Evolutionary conservation across 1,139 yeast genomes (phyloP).

Genomic region (Debaryomyces psychrophilus): DNA sequence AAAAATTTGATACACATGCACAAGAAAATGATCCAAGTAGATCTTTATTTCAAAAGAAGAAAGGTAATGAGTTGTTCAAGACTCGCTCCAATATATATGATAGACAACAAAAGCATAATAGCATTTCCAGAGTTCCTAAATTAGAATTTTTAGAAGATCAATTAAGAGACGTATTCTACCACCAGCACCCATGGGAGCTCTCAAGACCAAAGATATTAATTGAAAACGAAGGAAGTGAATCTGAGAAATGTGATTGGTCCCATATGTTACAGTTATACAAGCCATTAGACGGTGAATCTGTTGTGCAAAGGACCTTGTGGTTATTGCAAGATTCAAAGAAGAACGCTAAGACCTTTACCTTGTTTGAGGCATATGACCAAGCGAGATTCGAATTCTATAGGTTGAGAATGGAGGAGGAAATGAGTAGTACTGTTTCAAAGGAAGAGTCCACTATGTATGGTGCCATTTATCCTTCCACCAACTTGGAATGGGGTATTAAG

Average conservation of each 20-base stretch:
- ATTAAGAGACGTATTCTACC: constrained; percentile 77
- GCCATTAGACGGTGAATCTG: constrained; percentile 88
- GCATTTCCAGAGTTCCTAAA: constrained; percentile 57
- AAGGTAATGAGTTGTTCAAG: constrained; percentile 32
- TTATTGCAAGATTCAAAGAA: constrained; percentile 49
- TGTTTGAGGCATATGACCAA: constrained; percentile 73
- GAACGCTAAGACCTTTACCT: constrained; percentile 23
- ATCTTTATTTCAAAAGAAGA: constrained; percentile 25
- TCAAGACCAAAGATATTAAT: constrained; percentile 88
- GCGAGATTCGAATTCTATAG: constrained; percentile 89
- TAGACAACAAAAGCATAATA: constrained; percentile 31
- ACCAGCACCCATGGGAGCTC: constrained; percentile 98
- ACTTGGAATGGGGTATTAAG: constrained; percentile 67
- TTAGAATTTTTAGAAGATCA: constrained; percentile 79
- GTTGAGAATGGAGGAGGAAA: constrained; percentile 81
- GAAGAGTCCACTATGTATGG: constrained; percentile 92
- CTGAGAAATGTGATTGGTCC: constrained; percentile 70
- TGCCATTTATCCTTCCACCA: constrained; percentile 64
- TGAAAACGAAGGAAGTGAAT: constrained; percentile 69
- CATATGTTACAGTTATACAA: constrained; percentile 70
- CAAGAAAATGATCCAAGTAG: constrained; percentile 32
- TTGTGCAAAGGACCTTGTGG: constrained; percentile 87
- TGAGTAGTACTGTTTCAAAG: constrained; percentile 68
- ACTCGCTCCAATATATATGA: constrained; percentile 49
- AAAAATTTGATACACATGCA: constrained; percentile 30